phyloP scores from a whole-genome alignment of 345 rosid genomes.

The Corchorus capsularis region DNA sequence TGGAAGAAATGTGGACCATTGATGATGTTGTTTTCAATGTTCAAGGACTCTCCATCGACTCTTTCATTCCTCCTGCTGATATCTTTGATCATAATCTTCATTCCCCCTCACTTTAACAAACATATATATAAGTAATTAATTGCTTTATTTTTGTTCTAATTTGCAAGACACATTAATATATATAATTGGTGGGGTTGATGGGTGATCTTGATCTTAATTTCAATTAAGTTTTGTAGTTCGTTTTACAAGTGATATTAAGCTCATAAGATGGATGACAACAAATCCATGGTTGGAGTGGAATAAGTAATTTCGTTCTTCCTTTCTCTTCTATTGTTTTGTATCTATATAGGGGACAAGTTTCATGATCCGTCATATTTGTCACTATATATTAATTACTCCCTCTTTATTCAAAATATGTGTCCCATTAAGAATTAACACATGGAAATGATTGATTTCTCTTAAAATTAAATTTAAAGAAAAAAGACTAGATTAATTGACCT shows the following conservation, averaged over 20 bases:
- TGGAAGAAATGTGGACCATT: constrained; percentile 93
- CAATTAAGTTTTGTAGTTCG: constrained; percentile 10
- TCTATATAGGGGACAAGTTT: no score
- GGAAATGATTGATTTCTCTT: no score
- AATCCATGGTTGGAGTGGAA: constrained; percentile 5
- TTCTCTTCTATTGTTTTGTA: no score
- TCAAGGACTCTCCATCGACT: constrained; percentile 77
- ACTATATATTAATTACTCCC: no score
- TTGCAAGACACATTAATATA: neutral
- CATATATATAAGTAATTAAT: no score
- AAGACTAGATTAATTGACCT: no score
- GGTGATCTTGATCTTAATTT: neutral
- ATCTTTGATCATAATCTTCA: constrained; percentile 41
- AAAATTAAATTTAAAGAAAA: no score
- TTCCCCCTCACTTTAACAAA: neutral
- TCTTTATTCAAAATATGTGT: no score
- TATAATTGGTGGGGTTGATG: constrained; percentile 21
- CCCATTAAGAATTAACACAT: no score
- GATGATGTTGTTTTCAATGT: constrained; percentile 94
- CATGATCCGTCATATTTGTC: no score
- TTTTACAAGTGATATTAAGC: constrained; percentile 10
- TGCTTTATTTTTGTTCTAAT: no score
- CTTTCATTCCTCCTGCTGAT: constrained; percentile 96
- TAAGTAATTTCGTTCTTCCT: neutral
- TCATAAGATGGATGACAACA: constrained; percentile 3